A percentile compares a stretch with the other conserved stretches of the same genome.
Conservation (phyloP, 305 asterid genomes). For the Fraxinus dipetala region DNA sequence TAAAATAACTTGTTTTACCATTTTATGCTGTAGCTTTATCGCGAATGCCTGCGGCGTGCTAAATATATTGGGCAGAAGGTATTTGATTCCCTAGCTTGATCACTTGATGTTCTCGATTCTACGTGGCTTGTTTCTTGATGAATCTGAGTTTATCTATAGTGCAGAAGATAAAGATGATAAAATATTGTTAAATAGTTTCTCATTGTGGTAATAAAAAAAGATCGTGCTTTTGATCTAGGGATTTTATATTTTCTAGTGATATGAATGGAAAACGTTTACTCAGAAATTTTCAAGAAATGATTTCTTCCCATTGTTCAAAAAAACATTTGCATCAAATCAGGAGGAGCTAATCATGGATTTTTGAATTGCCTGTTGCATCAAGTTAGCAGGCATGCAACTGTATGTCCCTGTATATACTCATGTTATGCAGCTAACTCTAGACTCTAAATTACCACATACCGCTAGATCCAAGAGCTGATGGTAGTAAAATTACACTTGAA, state of each 20-base stretch:
- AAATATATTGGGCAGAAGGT: slow-evolving; percentile 82
- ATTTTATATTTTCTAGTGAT: not conserved
- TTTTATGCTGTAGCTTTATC: slow-evolving; percentile 59
- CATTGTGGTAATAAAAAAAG: not conserved
- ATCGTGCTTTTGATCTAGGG: not conserved
- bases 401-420: not conserved
- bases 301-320: not conserved
- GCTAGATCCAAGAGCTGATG: not conserved
- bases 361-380: slow-evolving; percentile 6
- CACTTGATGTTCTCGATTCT: not conserved
- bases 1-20: not conserved
- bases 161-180: not conserved
- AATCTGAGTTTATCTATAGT: not conserved
- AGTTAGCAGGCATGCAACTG: not conserved
- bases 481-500: not conserved
- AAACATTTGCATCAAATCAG: not conserved
- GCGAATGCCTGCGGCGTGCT: slow-evolving; percentile 85
- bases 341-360: slow-evolving; percentile 1
- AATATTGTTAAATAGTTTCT: not conserved
- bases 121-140: not conserved
- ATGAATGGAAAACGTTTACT: not conserved
- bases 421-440: not conserved
- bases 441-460: not conserved
- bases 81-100: slow-evolving; percentile 4
- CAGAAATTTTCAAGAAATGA: not conserved